These are phyloP conservation scores for Colletotrichum graminicola DNA, from an alignment of 2,329 filamentous ascomycete genomes.

Conservation along the genomic window DNA sequence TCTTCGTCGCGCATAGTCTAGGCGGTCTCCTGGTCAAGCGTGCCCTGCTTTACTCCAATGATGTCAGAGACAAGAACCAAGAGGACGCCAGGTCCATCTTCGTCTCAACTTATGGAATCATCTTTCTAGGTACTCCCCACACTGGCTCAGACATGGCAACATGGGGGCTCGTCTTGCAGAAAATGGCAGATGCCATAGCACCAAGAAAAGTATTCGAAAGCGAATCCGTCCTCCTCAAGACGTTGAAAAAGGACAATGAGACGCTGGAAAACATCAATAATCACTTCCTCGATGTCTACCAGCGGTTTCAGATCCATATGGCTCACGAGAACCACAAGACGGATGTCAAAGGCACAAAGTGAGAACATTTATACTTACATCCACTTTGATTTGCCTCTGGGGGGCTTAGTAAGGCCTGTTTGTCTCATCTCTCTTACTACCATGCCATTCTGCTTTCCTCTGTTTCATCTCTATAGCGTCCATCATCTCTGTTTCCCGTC, in stretches of 20 bases:
- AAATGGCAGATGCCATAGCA: constrained; percentile 73
- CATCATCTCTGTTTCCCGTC: neutral
- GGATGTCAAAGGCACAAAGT: constrained; percentile 73
- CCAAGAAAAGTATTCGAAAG: constrained; percentile 76
- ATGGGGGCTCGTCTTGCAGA: constrained; percentile 76
- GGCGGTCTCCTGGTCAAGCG: constrained; percentile 80
- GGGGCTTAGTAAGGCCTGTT: neutral
- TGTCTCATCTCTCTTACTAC: neutral
- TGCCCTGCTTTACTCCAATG: constrained; percentile 75
- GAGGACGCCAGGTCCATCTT: constrained; percentile 77
- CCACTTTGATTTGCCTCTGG: neutral
- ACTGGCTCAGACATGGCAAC: constrained; percentile 75
- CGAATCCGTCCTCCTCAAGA: constrained; percentile 75
- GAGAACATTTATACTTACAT: constrained; percentile 42
- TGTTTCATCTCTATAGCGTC: neutral
- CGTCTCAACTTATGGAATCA: constrained; percentile 80
- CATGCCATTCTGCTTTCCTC: neutral
- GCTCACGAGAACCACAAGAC: constrained; percentile 81
- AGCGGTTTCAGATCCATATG: constrained; percentile 80
- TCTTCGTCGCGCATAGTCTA: constrained; percentile 81
- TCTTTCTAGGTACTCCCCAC: constrained; percentile 84
- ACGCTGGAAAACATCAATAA: constrained; percentile 80
- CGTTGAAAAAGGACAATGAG: constrained; percentile 80
- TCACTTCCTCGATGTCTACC: constrained; percentile 78
- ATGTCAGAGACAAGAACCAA: constrained; percentile 68